Evolutionary conservation across 2,329 filamentous ascomycete genomes (phyloP), one percentile per base, ranked within the genome.

Genomic region (Trichoderma brevicompactum): DNA sequence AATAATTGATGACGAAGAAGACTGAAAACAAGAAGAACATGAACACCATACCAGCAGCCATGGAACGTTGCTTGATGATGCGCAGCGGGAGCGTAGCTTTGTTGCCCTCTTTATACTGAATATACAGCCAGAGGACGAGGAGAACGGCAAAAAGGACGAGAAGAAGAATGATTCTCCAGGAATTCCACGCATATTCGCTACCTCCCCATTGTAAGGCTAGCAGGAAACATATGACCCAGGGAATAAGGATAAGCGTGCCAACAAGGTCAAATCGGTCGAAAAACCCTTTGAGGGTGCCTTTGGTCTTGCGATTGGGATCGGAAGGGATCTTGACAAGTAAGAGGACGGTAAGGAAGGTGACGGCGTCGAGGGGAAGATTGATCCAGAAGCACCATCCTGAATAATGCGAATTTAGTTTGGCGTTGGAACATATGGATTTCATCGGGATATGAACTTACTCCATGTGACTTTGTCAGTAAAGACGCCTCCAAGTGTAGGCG

Each of bases 181-280:
- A 63, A 5, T 28, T 40, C 68, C 68, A 72, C 2, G 66, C 38
- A 52, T 77, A 76, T 44, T 71, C 73, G 17, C 68, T 72, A 10
- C 77, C 79, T 49, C 78, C 78, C 79, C 80, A 83, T 59, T 83
- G 80, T 4, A 84, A 71, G 13, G 81, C 81, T 7, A 84, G 72
- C 0, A 83, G 69, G 5, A 82, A 75, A 65, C 80, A 83, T 50
- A 82, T 71, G 5, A 81, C 77, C 9, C 77, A 66, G 0, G 70
- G 69, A 40, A 74, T 65, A 2, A 64, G 49, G 2, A 58, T 2
- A 9, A 58, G n/a, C 0, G 40, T 58, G 10, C 54, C 40, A 2
- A 46, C 17, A 7, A 58, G 54, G 9, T 58, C 54, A 40, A 58
- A 58, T 19, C 40, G 19, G 15, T 36, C 41, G 8, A 58, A 15